Evolutionary conservation across 257 asterid genomes (phyloP).

Genomic region (Osmanthus fragrans): DNA sequence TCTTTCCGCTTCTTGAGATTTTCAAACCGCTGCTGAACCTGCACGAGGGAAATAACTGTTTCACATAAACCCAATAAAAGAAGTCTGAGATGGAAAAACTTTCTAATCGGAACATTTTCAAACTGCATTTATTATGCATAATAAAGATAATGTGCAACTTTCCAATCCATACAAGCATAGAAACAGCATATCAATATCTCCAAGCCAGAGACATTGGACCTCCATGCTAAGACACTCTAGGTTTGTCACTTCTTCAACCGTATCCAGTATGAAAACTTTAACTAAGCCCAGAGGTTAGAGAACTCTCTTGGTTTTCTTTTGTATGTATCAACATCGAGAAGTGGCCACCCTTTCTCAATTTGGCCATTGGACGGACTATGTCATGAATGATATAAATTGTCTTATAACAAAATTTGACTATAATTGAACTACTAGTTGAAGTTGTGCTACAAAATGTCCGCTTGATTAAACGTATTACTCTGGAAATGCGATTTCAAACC

Average conservation of each 20-base stretch:
- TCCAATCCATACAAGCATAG: background rate
- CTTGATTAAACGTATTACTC: no score
- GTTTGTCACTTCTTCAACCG: conserved; percentile 1
- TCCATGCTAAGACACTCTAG: background rate
- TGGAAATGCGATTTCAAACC: no score
- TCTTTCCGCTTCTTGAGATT: conserved; percentile 85
- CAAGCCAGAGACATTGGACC: background rate
- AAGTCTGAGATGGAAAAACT: background rate
- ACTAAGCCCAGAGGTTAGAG: no score
- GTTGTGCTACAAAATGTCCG: no score
- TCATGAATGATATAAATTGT: background rate
- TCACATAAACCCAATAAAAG: conserved; percentile 1
- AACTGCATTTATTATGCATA: conserved; percentile 7
- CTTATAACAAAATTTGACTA: background rate
- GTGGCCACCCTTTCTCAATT: no score
- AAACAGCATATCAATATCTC: background rate
- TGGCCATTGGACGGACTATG: no score
- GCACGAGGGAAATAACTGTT: conserved; percentile 24
- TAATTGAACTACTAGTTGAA: background rate
- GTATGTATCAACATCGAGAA: no score
- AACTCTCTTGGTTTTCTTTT: no score
- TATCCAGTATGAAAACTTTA: background rate
- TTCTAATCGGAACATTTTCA: background rate
- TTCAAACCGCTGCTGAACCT: conserved; percentile 96
- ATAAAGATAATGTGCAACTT: background rate